Evolutionary conservation across 306 rosid genomes (phyloP).

Genomic region (Fragaria nilgerrensis): DNA sequence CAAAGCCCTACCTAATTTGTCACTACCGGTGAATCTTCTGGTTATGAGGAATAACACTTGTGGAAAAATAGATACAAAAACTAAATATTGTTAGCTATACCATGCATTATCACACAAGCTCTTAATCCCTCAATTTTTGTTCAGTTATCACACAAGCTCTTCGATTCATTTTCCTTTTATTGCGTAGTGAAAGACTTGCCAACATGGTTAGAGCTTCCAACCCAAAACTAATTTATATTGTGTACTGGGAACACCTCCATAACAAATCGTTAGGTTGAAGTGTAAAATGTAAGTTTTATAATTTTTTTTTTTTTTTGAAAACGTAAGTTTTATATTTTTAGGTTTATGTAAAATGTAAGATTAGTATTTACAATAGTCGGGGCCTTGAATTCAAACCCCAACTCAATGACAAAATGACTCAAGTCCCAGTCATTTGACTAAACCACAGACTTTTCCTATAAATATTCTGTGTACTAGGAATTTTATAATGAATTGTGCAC

Average conservation of each 20-base stretch:
- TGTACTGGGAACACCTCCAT: neutral
- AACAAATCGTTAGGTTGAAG: neutral
- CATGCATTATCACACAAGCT: no score
- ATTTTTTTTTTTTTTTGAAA: no score
- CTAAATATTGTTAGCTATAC: neutral
- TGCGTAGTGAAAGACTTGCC: neutral
- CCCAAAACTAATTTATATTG: neutral
- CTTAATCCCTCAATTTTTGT: neutral
- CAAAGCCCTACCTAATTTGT: neutral
- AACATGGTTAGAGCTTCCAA: neutral
- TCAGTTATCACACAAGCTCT: neutral
- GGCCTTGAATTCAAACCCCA: neutral
- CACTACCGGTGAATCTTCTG: constrained; percentile 38
- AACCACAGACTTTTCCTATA: neutral
- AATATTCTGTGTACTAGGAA: neutral
- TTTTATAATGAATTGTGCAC: constrained; percentile 23
- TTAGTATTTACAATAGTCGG: neutral
- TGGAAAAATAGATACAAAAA: neutral
- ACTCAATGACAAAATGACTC: neutral
- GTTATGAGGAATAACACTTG: constrained; percentile 8
- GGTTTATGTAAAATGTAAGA: neutral
- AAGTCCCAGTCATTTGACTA: constrained; percentile 13
- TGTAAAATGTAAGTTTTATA: neutral
- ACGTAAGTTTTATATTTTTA: neutral
- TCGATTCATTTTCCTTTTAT: neutral